Evolutionary conservation across 2,329 filamentous ascomycete genomes (phyloP), one percentile per base, ranked within the genome.

Genomic region (Colletotrichum musae): DNA sequence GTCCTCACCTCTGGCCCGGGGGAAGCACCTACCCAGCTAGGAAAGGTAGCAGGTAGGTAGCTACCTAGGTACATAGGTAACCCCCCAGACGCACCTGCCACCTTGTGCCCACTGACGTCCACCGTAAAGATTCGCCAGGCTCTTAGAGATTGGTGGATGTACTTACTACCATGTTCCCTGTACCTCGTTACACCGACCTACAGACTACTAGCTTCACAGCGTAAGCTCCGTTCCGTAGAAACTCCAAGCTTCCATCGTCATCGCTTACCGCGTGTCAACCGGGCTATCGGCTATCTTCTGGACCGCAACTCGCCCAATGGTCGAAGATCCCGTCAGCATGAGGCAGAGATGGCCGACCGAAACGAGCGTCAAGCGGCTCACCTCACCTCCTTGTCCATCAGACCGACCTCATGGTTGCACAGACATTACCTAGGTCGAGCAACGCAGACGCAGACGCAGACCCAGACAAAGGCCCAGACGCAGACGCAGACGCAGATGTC

Each of bases 401-500:
- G 32, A 4, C 32, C 32, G 48, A 54, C 39, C 50, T 57, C 50
- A 4, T 63, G 26, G 60, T 57, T 63, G 45, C 59, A 53, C 51
- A 63, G 26, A 21, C 36, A 45, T 7, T 6, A 18, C 18, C 18
- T 18, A 3, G 32, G 32, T 36, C 16, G 16, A 36, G 6, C 15
- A 50, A 56, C 36, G 47, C 32, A 36, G 32, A 36, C 32, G 32
- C 32, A 36, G 32, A 52, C 57, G 39, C 67, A 68, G 66, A 60
- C 21, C 41, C 32, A 36, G 32, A 36, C 18, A 18, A 18, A 18
- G 18, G 18, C 32, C 6, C 32, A 36, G 32, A 52, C 57, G 47
- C 32, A 36, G 32, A 36, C 32, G 32, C 32, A 36, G 32, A 52
- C 57, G 39, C 67, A 68, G 66, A 60, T 69, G 45, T 43, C 50